These are phyloP conservation scores for Corylus americana DNA, from an alignment of 306 rosid species.

Conservation along the genomic window DNA sequence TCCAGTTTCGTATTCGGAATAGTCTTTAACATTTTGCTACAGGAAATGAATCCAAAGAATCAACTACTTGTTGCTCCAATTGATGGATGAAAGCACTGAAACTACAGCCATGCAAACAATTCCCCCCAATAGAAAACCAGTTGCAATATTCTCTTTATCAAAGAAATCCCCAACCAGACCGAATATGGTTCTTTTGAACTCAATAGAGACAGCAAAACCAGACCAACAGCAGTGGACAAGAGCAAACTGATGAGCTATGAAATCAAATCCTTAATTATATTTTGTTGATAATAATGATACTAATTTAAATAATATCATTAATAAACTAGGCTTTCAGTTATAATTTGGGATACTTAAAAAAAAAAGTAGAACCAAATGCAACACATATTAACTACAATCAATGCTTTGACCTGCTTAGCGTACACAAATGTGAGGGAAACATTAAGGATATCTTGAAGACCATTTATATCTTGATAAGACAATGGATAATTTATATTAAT, in stretches of 20 bases:
- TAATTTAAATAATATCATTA: too few relatives aligned
- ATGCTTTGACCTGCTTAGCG: too few relatives aligned
- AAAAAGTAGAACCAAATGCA: too few relatives aligned
- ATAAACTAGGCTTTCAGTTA: too few relatives aligned
- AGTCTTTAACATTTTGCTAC: too few relatives aligned
- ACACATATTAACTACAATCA: too few relatives aligned
- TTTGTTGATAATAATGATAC: too few relatives aligned
- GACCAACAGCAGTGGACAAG: conserved; percentile 46
- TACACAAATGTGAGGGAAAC: too few relatives aligned
- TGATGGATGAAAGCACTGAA: conserved; percentile 49
- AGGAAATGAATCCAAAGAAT: not conserved
- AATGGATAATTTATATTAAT: too few relatives aligned
- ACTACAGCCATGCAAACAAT: conserved; percentile 34
- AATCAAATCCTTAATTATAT: not conserved
- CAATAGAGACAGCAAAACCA: conserved; percentile 43
- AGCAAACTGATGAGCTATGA: conserved; percentile 38
- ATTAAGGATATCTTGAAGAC: too few relatives aligned
- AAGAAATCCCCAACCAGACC: not conserved
- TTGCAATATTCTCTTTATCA: conserved; percentile 30
- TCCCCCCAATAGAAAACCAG: conserved; percentile 31
- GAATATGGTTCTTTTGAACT: conserved; percentile 26
- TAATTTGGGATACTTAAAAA: too few relatives aligned
- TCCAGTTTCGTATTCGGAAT: not conserved
- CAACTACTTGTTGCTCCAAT: not conserved
- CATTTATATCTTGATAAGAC: too few relatives aligned